Evolutionary conservation across 352 stramenopile genomes (phyloP), one percentile per base, ranked within the genome.

Genomic region (Elongisporangium senticosum): DNA sequence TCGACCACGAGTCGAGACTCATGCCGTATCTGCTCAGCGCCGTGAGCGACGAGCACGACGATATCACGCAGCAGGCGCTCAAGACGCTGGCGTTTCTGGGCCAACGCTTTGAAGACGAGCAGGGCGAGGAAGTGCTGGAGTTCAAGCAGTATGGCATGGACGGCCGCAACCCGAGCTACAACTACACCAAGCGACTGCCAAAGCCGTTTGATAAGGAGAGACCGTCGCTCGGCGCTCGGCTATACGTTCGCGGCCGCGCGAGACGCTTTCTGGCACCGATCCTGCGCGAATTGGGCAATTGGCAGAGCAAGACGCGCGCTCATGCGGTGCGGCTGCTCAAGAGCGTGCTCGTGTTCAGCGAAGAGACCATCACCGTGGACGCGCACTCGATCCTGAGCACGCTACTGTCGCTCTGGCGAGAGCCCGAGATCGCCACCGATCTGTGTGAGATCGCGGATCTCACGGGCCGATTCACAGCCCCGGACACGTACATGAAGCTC

Each of bases 81-180:
- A 50, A 79, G 21, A 92, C 83, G 28, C 79, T 98, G 7, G 76
- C 83, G 5, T 56, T 74, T 28, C 66, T 92, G 8, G 82, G 84
- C 11, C 62, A 69, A 3, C 65, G 72, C 19, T 87, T 89, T 55
- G 81, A 90, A 49, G 61, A 75, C 22, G 84, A 94, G 14, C 80
- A 91, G 48, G 75, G 69, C 13, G 72, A 87, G 48, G 81, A 98
- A 6, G 71, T 98, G 11, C 79, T 98, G 28, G 94, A 99, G 69
- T 75, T 96, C 37, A 90, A 94, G 37, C 95, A 98, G 74, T 97
- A 98, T 65, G 94, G 91, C 21, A 77, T 98, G 7, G 95, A 98
- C 63, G 95, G 94, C 21, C 87, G 87, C 59, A 83, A 90, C 56
- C 72, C 78, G 14, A 77, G 58, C 15, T 93, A 86, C 63, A 98